Base-by-base conservation (phyloP, 495 filamentous ascomycete genomes). In the Entonaema liquescens region DNA sequence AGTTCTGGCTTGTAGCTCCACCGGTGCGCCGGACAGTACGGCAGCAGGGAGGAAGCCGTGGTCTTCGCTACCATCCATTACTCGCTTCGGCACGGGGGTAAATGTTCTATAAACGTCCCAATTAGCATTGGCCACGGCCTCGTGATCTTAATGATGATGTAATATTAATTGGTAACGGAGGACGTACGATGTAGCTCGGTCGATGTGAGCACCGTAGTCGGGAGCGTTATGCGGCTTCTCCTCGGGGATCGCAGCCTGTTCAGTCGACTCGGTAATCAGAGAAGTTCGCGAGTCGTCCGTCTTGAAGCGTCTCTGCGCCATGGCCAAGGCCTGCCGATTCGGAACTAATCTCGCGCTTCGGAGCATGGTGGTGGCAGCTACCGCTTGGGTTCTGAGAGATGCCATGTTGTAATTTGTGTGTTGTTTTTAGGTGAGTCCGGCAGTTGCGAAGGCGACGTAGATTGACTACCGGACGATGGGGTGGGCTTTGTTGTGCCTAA, bases 11-110 rank as follows among this genome's bases (percentile, higher is more conserved):
- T 98, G 94, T 5, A 98, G 85, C 72, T 98, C 96, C 35, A 93
- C 89, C 25, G 95, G 95, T 47, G 95, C 96, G 33, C 95, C 95
- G 12, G 95, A 98, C 25, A 98, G 84, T 47, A 95, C 88, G 59
- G 92, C 93, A 36, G 93, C 95, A 13, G 94, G 87, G 25, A 93
- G 83, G 58, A 89, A 79, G 8, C 89, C 87, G 33, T 86, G 88
- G n/a, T 90, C 88, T 80, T 97, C 94, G 78, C 91, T 95, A 71
- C 94, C 94, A 79, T 94, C 90, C 88, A 96, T 93, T 55, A 97
- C 89, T 64, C 89, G 85, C 83, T 89, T 92, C 62, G 95, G 94
- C 47, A 97, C 88, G 23, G 93, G 95, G 33, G 95, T 96, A 82
- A 93, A 99, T 77, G 86, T 87, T 58, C 94, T 97, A 70, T 50